phyloP scores from a whole-genome alignment of 805 yeast species.

The Wickerhamomyces bovis region DNA sequence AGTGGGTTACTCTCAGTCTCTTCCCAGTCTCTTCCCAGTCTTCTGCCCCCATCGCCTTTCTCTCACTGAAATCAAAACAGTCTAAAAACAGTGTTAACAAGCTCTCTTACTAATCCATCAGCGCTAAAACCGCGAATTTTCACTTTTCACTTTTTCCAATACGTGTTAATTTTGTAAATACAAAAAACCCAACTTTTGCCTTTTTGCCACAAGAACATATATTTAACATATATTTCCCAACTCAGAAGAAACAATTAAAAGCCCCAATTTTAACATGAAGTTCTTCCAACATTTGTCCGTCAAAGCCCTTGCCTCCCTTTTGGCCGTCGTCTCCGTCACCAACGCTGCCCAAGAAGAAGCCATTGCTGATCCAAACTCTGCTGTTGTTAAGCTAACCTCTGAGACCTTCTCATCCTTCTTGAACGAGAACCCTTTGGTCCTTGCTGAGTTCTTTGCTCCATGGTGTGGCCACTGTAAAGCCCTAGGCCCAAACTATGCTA shows the following conservation, averaged over 20 bases:
- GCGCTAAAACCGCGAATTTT: neutral
- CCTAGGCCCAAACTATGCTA: constrained; percentile 71
- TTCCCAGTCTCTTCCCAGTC: no score
- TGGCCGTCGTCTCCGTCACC: constrained; percentile 29
- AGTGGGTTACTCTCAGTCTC: no score
- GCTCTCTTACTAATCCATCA: neutral
- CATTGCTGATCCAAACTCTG: constrained; percentile 74
- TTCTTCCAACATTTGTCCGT: constrained; percentile 27
- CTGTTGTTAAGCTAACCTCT: constrained; percentile 73
- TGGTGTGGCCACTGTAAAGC: constrained; percentile 98
- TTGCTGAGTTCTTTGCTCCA: constrained; percentile 89
- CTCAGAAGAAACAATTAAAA: neutral
- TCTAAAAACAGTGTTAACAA: no score
- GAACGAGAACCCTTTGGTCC: constrained; percentile 65
- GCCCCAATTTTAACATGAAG: no score
- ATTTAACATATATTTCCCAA: no score
- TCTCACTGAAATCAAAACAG: no score
- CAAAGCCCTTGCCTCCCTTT: constrained; percentile 34
- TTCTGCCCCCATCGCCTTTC: no score
- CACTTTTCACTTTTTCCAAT: neutral
- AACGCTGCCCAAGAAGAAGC: constrained; percentile 48
- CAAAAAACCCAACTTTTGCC: neutral
- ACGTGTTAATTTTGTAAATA: neutral
- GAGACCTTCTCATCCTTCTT: constrained; percentile 63
- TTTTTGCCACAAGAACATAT: neutral